Conservation (phyloP, 768 basidiomycete species). For the Suillus paluster region DNA sequence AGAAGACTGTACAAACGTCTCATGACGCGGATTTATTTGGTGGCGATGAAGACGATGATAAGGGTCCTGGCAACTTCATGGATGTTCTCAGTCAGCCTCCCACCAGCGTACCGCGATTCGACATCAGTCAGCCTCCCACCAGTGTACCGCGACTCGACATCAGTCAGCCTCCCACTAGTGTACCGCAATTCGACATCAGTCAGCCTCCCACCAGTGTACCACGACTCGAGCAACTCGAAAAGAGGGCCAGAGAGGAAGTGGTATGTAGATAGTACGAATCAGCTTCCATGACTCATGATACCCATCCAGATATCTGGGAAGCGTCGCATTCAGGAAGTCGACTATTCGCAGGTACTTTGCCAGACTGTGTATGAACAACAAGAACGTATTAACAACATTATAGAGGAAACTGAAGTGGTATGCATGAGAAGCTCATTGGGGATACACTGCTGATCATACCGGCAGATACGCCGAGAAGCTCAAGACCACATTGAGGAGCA, state of each 20-base stretch:
- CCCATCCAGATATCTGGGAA: background rate
- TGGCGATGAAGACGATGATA: background rate
- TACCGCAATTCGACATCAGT: too few relatives aligned
- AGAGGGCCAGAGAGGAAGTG: background rate
- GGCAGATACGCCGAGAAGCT: background rate
- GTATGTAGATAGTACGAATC: background rate
- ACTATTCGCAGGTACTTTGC: conserved; percentile 1
- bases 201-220: background rate
- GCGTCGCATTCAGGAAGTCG: conserved; percentile 2
- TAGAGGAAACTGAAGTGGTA: background rate
- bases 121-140: background rate
- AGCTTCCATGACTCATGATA: background rate
- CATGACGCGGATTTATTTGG: background rate
- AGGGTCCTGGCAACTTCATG: background rate
- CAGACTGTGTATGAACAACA: background rate
- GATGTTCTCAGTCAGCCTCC: background rate
- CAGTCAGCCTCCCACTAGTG: too few relatives aligned
- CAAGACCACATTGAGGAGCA: background rate
- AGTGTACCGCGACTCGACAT: too few relatives aligned
- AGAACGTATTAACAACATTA: background rate
- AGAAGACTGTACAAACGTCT: conserved; percentile 5
- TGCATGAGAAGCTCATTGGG: too few relatives aligned
- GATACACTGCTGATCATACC: background rate
- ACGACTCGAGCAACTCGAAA: background rate
- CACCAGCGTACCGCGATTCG: too few relatives aligned